phyloP scores from a whole-genome alignment of 257 asterid species.

The Capsicum rhomboideum region DNA sequence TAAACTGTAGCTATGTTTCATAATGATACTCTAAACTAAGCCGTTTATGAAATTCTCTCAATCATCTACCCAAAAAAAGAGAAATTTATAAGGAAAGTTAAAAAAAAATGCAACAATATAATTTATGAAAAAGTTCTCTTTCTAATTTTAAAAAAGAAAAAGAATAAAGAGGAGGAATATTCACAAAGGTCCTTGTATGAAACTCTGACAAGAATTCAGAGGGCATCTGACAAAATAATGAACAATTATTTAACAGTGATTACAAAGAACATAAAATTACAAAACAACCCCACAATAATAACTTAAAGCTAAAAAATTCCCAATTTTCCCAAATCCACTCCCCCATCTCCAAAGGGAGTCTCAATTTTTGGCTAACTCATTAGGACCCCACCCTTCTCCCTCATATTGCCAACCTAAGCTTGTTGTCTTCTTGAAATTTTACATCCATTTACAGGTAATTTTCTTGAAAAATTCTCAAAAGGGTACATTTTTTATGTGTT shows the following conservation, averaged over 20 bases:
- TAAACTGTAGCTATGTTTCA: not conserved
- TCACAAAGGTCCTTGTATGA: not conserved
- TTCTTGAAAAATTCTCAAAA: not conserved
- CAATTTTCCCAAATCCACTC: not conserved
- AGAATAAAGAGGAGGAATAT: not conserved
- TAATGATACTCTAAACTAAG: not conserved
- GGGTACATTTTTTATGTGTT: not conserved
- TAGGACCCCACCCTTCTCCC: not conserved
- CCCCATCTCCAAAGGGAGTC: not conserved
- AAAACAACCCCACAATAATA: not conserved
- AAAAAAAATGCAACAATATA: not conserved
- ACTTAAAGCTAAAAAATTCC: not conserved
- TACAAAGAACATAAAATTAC: not conserved
- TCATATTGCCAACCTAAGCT: not conserved
- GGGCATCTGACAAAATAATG: not conserved
- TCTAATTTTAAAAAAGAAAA: not conserved
- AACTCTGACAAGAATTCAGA: not conserved
- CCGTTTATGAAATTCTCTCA: not conserved
- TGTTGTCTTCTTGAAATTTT: not conserved
- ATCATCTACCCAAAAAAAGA: not conserved
- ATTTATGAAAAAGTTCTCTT: not conserved
- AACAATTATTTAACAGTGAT: not conserved
- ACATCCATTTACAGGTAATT: not conserved
- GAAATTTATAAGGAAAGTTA: no score
- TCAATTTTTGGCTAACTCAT: not conserved